These are phyloP conservation scores for Trichosanthes cucumerina DNA, from an alignment of 306 rosid species.

Conservation along the genomic window DNA sequence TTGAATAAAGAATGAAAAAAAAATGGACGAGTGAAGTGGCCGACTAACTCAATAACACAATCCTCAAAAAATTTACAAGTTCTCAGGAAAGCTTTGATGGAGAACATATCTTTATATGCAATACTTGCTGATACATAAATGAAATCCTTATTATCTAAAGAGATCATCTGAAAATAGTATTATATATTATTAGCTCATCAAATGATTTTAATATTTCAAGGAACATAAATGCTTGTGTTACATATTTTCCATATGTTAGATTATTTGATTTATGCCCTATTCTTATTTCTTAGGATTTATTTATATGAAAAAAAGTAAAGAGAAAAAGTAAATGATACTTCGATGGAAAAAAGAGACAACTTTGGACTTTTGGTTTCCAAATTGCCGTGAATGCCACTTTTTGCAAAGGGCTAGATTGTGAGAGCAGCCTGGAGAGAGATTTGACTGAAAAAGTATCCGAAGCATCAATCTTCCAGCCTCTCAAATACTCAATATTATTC, in stretches of 20 bases:
- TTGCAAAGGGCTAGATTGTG: not conserved
- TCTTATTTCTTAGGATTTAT: not conserved
- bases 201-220: not conserved
- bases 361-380: not conserved
- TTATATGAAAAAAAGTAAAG: not conserved
- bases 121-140: not conserved
- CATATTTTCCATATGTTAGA: not conserved
- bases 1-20: not conserved
- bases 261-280: not conserved
- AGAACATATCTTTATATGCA: not conserved
- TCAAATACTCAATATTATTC: not conserved
- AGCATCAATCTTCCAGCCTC: not conserved
- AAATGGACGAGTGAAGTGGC: not conserved
- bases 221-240: not conserved
- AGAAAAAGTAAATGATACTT: not conserved
- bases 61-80: not conserved
- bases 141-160: not conserved
- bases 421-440: not conserved
- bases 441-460: not conserved
- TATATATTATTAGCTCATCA: not conserved
- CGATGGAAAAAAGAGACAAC: not conserved
- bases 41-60: not conserved
- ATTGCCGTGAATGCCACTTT: not conserved
- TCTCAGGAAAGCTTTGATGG: not conserved
- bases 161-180: not conserved